Percentiles rank a stretch among this genome's conserved stretches.
These are phyloP conservation scores for Blepharisma undulans DNA, from an alignment of 169 alveolate species.

Conservation along the genomic window DNA sequence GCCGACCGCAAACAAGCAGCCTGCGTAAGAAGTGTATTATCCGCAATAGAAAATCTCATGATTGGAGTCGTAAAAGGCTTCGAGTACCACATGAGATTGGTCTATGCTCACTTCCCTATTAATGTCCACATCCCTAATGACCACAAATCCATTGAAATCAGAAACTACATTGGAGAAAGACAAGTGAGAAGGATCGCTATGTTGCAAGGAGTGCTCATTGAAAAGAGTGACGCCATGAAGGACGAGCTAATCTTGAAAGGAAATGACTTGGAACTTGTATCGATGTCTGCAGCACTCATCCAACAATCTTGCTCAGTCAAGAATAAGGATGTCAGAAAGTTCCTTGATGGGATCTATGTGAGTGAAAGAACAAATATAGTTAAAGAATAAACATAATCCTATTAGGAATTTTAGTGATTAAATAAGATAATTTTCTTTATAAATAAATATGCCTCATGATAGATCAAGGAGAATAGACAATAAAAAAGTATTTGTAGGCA, in stretches of 20 bases:
- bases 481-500: not conserved
- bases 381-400: constrained; percentile 55
- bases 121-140: constrained; percentile 93
- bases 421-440: not conserved
- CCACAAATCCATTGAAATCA: constrained; percentile 94
- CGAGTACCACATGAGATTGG: constrained; percentile 99
- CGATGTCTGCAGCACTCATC: constrained; percentile 97
- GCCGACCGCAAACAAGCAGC: constrained; percentile 94
- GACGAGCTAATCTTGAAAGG: constrained; percentile 97
- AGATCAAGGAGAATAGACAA: not conserved
- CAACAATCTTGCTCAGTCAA: constrained; percentile 97
- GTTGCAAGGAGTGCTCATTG: constrained; percentile 93
- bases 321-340: constrained; percentile 98
- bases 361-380: constrained; percentile 93
- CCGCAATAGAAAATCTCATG: constrained; percentile 97
- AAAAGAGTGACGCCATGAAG: constrained; percentile 91
- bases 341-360: constrained; percentile 99
- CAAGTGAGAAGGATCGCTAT: constrained; percentile 93
- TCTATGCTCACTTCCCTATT: constrained; percentile 99
- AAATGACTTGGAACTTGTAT: constrained; percentile 95
- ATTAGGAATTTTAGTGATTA: not conserved
- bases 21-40: constrained; percentile 93
- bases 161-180: constrained; percentile 99
- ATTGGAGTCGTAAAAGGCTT: constrained; percentile 94
- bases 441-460: not conserved